Base-by-base conservation (phyloP, 108 stramenopile genomes). In the Cylindrotheca closterium region DNA sequence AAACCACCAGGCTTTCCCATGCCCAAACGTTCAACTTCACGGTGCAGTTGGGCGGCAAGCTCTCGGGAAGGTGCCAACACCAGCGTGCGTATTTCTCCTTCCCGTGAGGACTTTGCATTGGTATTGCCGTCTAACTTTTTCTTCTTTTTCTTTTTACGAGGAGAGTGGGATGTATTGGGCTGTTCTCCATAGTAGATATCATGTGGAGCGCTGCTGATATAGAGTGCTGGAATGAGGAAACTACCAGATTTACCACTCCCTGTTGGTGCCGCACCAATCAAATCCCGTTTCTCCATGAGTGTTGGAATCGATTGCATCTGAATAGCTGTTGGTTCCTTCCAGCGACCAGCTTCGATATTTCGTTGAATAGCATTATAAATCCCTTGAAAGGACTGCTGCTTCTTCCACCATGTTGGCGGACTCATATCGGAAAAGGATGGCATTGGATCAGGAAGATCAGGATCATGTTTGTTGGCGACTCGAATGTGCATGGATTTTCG, bases 251-350 rank as follows among this genome's bases (percentile, higher is more conserved):
- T 79, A 24, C 99, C 99, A 33, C 80, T 83, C 37, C 79, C 99
- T 1, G 99, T 99, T 57, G 98, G 97, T 12, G 99, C 99, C 55
- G 97, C 93, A 21, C 97, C 99, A 51, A 99, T 97, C 80, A 99
- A 76, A 70, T 99, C 99, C 3, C 99, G 58, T 0, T 89, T 71
- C 62, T 96, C 90, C 72, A 99, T 71, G 3, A 97, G 94, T 34
- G 96, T 87, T 12, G 98, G 97, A 47, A 98, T 96, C 1, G 97
- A 92, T 65, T 94, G 93, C 60, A 96, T 63, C 73, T 99, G 98
- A 71, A 99, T 98, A 2, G 99, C 96, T 26, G 87, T 86, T 3
- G 99, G 99, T 60, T 96, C 82, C 47, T 83, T 88, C 97, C 97
- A 99, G 21, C 71, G 60, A 2, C 96, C 94, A 5, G 56, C 50